Evolutionary conservation across 1,284 basidiomycete genomes (phyloP).

Genomic region (Schizophyllum amplum): DNA sequence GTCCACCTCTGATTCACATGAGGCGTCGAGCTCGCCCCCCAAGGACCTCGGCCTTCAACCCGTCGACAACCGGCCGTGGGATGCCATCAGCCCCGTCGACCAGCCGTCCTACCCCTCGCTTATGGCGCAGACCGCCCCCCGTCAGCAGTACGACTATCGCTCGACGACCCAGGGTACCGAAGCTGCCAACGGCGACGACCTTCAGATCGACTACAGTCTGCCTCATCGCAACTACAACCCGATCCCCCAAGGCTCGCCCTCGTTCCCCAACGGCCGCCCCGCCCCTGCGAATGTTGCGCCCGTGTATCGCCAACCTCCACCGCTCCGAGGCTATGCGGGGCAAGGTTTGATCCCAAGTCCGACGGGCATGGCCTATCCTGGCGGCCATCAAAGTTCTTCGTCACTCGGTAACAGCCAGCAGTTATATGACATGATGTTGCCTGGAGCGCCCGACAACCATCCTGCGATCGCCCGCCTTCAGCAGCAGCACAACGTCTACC

Average conservation of each 20-base stretch:
- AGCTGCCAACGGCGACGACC: conserved; percentile 40
- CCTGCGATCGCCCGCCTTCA: conserved; percentile 56
- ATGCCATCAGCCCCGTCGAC: conserved; percentile 23
- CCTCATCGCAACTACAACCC: conserved; percentile 49
- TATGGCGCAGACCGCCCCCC: conserved; percentile 30
- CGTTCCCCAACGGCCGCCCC: background rate
- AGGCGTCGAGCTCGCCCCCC: conserved; percentile 36
- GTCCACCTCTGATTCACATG: no score
- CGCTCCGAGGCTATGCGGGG: conserved; percentile 34
- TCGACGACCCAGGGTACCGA: conserved; percentile 41
- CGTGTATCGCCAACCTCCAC: conserved; percentile 46
- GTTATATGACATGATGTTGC: conserved; percentile 70
- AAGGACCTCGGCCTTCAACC: conserved; percentile 67
- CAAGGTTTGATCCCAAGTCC: conserved; percentile 48
- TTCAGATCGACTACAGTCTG: conserved; percentile 47
- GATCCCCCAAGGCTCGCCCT: conserved; percentile 23
- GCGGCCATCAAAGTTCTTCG: conserved; percentile 49
- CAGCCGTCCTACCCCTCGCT: conserved; percentile 65
- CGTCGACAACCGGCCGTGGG: conserved; percentile 32
- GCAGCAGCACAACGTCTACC: conserved; percentile 36
- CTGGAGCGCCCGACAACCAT: conserved; percentile 45
- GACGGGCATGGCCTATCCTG: conserved; percentile 42
- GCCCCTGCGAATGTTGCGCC: conserved; percentile 14
- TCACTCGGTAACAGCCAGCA: conserved; percentile 66
- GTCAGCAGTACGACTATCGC: conserved; percentile 28